Base-by-base conservation (phyloP, 495 filamentous ascomycete genomes). In the Parachaetomium inaequale region DNA sequence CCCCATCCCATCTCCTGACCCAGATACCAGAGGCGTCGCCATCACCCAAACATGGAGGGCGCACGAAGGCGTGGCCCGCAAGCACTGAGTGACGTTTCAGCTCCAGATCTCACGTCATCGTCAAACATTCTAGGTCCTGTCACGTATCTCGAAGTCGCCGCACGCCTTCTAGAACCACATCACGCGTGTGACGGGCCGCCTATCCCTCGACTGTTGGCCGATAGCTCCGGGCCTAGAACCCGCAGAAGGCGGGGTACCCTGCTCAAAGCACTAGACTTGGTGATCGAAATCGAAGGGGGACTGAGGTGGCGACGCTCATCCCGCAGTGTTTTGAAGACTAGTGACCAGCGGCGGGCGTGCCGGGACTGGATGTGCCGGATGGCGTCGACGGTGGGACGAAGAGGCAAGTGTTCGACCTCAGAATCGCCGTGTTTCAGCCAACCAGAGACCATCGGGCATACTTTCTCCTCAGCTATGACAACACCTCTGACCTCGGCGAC, bases 241-340 rank as follows among this genome's bases (percentile, higher is more conserved):
- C 51, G 4, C 14, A 28, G 28, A 50, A 45, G 63, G 46, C 58
- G 56, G 56, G 57, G 57, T 56, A 29, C 47, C 29, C 57, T 57
- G 32, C n/a, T 53, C n/a, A 14, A 31, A n/a, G 17, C 15, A 32
- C 46, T 25, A 52, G 25, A 12, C 11, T 8, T 17, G 17, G n/a
- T 29, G 31, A 4, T 32, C 32, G 25, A 59, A 34, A 19, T 17
- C 14, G 17, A 28, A 57, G 19, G 21, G 25, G 26, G 58, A 28
- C 25, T 40, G 26, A 21, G 23, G 58, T 52, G 58, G 63, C 63
- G 50, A 65, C 40, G 19, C 3, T 23, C 45, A 28, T 61, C 49
- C 49, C 55, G 28, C 49, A 47, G 57, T n/a, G 43, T 21, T n/a
- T 38, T 12, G 36, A 38, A 21, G 19, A n/a, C 29, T n/a, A 26